Percentiles rank a stretch among this genome's conserved stretches.
Conservation (phyloP, 192 early-diverging fungal genomes). For the Cetraspora pellucida region DNA sequence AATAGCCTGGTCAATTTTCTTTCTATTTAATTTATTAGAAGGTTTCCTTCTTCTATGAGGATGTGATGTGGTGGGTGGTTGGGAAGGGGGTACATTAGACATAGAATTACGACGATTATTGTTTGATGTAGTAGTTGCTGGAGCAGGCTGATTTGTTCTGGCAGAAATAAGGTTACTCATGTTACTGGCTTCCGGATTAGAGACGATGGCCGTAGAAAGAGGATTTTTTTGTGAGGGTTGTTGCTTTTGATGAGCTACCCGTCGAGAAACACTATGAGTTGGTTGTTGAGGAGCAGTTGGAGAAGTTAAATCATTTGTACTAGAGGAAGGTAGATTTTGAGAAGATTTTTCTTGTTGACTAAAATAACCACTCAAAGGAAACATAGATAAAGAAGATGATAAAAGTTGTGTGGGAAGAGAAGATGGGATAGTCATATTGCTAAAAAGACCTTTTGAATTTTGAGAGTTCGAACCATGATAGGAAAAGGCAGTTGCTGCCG, state of each 20-base stretch:
- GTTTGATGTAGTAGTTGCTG: not conserved
- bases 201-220: slow-evolving; percentile 13
- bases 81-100: not conserved
- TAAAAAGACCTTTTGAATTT: slow-evolving; percentile 8
- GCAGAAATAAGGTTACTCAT: not conserved
- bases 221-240: slow-evolving; percentile 1
- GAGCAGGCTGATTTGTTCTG: not conserved
- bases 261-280: not conserved
- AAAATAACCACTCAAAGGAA: slow-evolving; percentile 1
- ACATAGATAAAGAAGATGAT: not conserved
- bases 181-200: not conserved
- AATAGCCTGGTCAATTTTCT: slow-evolving; percentile 42
- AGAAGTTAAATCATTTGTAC: not conserved
- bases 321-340: not conserved
- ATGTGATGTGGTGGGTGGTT: slow-evolving; percentile 1
- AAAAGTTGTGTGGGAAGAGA: slow-evolving; percentile 9
- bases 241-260: slow-evolving; percentile 2
- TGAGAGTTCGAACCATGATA: slow-evolving; percentile 13
- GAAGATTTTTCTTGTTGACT: not conserved
- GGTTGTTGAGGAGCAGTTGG: slow-evolving; percentile 11
- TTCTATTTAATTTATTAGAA: slow-evolving; percentile 40
- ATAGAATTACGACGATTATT: too few relatives aligned
- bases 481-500: slow-evolving; percentile 1
- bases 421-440: not conserved
- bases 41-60: slow-evolving; percentile 10